Evolutionary conservation across 2,329 filamentous ascomycete species (phyloP).

Genomic region (Talaromyces funiculosus): DNA sequence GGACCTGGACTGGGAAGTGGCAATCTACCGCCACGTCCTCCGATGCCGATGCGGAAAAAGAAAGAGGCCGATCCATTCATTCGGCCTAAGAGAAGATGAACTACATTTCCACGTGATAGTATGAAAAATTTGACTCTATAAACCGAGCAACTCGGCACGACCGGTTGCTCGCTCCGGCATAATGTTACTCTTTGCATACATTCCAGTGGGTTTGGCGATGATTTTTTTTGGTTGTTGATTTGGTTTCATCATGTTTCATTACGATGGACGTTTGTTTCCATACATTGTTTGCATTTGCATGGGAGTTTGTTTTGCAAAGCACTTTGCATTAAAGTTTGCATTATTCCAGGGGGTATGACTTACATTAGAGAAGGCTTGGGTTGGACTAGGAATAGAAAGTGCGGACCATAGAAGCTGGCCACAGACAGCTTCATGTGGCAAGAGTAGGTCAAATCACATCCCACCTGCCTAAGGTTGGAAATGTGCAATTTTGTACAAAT

Average conservation of each 20-base stretch:
- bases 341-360: neutral
- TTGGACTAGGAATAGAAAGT: neutral
- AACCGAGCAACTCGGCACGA: neutral
- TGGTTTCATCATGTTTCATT: neutral
- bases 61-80: slow-evolving; percentile 39
- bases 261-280: neutral
- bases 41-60: slow-evolving; percentile 33
- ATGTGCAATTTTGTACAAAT: neutral
- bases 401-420: neutral
- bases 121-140: neutral
- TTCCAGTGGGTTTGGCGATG: neutral
- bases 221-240: neutral
- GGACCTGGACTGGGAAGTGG: neutral
- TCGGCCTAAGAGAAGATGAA: slow-evolving; percentile 32
- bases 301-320: neutral
- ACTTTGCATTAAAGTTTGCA: slow-evolving; percentile 1
- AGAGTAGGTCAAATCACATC: neutral
- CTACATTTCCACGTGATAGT: neutral
- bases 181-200: neutral
- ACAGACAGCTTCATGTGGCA: neutral
- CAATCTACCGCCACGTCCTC: slow-evolving; percentile 21
- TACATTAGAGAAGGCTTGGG: neutral
- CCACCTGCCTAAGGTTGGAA: neutral
- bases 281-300: neutral
- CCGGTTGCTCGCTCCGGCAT: neutral